A percentile compares a stretch with the other conserved stretches of the same genome.
Evolutionary conservation across 2,329 filamentous ascomycete species (phyloP).

Genomic region (Talaromyces sp.): DNA sequence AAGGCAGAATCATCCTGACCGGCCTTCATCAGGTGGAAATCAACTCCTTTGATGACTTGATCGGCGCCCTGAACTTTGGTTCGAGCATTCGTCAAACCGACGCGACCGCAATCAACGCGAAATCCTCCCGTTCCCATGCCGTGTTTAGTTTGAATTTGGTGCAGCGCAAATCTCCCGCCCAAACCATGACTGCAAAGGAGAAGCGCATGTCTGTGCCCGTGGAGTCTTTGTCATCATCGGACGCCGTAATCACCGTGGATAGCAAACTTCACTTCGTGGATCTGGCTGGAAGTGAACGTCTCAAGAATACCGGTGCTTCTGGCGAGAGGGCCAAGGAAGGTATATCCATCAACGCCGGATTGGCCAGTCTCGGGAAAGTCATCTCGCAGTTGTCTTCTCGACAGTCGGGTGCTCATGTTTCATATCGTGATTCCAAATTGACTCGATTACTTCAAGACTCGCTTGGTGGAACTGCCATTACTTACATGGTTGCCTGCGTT

Average conservation of each 20-base stretch:
- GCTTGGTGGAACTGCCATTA: slow-evolving; percentile 92
- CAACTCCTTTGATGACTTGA: slow-evolving; percentile 85
- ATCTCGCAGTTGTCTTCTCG: slow-evolving; percentile 96
- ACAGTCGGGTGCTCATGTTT: slow-evolving; percentile 82
- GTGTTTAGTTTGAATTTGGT: slow-evolving; percentile 94
- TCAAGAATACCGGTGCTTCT: slow-evolving; percentile 96
- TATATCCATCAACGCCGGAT: slow-evolving; percentile 95
- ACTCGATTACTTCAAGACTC: slow-evolving; percentile 95
- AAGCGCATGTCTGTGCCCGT: slow-evolving; percentile 84
- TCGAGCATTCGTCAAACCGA: slow-evolving; percentile 95
- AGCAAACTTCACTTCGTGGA: slow-evolving; percentile 99
- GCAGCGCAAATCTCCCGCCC: slow-evolving; percentile 60
- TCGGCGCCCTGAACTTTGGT: slow-evolving; percentile 85
- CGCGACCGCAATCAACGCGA: slow-evolving; percentile 93
- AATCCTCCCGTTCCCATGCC: slow-evolving; percentile 94
- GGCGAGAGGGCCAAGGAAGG: slow-evolving; percentile 92
- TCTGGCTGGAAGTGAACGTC: slow-evolving; percentile 88
- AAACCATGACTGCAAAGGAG: slow-evolving; percentile 57
- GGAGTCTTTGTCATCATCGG: slow-evolving; percentile 67
- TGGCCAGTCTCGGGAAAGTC: slow-evolving; percentile 93
- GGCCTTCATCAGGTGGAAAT: slow-evolving; percentile 84
- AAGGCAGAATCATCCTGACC: slow-evolving; percentile 90
- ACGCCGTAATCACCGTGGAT: slow-evolving; percentile 73
- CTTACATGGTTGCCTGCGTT: slow-evolving; percentile 99
- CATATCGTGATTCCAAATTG: slow-evolving; percentile 95